phyloP scores from a whole-genome alignment of 352 stramenopile genomes.

The Halophytophthora batemanensis region DNA sequence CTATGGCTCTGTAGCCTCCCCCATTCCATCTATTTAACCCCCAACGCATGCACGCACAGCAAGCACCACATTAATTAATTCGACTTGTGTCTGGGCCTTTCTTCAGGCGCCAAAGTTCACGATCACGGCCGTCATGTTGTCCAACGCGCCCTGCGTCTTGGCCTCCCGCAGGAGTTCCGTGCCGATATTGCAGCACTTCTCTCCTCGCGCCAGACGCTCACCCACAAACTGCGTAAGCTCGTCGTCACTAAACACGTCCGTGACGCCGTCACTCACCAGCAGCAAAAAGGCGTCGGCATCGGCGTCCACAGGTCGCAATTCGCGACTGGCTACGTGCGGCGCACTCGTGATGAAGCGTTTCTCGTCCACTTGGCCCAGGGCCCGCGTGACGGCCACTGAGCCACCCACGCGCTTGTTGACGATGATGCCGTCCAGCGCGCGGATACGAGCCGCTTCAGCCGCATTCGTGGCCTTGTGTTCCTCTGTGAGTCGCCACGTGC shows the following conservation, averaged over 20 bases:
- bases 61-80: too few species aligned
- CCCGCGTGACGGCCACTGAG: slow-evolving; percentile 67
- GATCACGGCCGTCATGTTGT: slow-evolving; percentile 85
- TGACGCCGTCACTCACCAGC: slow-evolving; percentile 74
- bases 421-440: slow-evolving; percentile 72
- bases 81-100: too few species aligned
- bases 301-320: slow-evolving; percentile 51
- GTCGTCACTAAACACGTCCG: slow-evolving; percentile 72
- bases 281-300: slow-evolving; percentile 61
- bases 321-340: slow-evolving; percentile 61
- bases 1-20: too few species aligned
- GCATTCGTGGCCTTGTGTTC: slow-evolving; percentile 80
- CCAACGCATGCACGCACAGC: too few species aligned
- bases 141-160: slow-evolving; percentile 62
- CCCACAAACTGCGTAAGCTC: slow-evolving; percentile 64
- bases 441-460: slow-evolving; percentile 73
- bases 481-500: slow-evolving; percentile 57
- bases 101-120: too few species aligned
- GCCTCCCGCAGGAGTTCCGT: slow-evolving; percentile 64
- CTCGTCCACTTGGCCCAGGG: slow-evolving; percentile 76
- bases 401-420: slow-evolving; percentile 79
- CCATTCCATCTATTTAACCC: too few species aligned
- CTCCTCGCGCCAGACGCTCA: slow-evolving; percentile 37
- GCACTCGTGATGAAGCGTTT: slow-evolving; percentile 76
- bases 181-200: slow-evolving; percentile 55